phyloP scores from a whole-genome alignment of 805 yeast genomes.

The Candida adriatica region DNA sequence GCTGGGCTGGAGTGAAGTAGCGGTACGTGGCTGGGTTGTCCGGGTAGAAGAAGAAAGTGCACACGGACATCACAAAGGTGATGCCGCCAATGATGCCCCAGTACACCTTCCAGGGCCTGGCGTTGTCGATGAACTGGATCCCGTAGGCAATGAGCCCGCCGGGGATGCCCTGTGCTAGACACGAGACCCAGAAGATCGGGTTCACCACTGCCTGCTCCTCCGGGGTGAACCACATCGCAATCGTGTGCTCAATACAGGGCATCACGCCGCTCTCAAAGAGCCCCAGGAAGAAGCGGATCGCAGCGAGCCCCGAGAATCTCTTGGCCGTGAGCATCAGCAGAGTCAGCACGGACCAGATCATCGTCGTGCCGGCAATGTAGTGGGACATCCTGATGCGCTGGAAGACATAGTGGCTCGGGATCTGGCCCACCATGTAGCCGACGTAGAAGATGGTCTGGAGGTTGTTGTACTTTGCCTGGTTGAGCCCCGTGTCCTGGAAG shows the following conservation, averaged over 20 bases:
- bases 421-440: conserved; percentile 12
- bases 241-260: conserved; percentile 32
- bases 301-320: conserved; percentile 6
- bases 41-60: conserved; percentile 35
- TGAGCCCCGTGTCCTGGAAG: conserved; percentile 7
- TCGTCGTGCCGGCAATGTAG: conserved; percentile 4
- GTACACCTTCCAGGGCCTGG: conserved; percentile 38
- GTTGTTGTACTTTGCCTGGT: conserved; percentile 7
- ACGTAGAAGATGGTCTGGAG: conserved; percentile 8
- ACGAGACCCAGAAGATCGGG: conserved; percentile 31
- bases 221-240: conserved; percentile 37
- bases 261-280: conserved; percentile 22
- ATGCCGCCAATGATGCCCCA: conserved; percentile 42
- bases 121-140: conserved; percentile 11
- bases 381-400: conserved; percentile 5
- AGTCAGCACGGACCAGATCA: conserved; percentile 10
- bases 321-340: conserved; percentile 1
- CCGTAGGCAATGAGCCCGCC: conserved; percentile 14
- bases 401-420: conserved; percentile 8
- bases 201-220: conserved; percentile 35
- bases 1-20: conserved; percentile 35
- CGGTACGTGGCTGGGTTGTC: conserved; percentile 40
- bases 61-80: conserved; percentile 30
- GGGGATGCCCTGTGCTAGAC: conserved; percentile 10
- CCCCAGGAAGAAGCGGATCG: conserved; percentile 15